Evolutionary conservation across 169 alveolate species (phyloP).

Genomic region (Cyclospora cayetanensis): DNA sequence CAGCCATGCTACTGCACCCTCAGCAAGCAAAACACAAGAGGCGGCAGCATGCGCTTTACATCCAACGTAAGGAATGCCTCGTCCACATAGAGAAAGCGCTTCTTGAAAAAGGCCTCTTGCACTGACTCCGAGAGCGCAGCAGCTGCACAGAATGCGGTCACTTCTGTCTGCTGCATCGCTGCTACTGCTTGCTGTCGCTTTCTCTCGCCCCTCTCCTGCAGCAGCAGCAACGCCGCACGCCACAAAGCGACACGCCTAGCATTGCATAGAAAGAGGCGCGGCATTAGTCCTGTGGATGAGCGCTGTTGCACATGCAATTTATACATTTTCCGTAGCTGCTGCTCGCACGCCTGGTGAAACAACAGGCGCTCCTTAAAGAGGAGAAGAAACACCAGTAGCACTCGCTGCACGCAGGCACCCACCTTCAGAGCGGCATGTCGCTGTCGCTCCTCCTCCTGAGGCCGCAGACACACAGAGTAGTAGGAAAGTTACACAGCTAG

Average conservation of each 20-base stretch:
- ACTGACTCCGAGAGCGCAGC: slow-evolving; percentile 13
- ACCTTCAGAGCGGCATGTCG: slow-evolving; percentile 8
- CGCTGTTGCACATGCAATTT: too few species aligned
- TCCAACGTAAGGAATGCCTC: slow-evolving; percentile 32
- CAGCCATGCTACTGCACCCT: neutral
- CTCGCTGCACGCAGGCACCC: neutral
- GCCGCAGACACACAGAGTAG: neutral
- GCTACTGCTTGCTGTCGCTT: slow-evolving; percentile 53
- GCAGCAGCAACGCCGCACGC: neutral
- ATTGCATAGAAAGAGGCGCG: too few species aligned
- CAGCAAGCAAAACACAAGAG: neutral
- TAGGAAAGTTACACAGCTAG: too few species aligned
- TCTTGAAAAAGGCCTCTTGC: slow-evolving; percentile 3
- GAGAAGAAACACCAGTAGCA: too few species aligned
- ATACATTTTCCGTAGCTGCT: too few species aligned
- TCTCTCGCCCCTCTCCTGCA: slow-evolving; percentile 49
- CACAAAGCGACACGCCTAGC: too few species aligned
- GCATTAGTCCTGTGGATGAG: too few species aligned
- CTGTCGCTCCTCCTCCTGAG: neutral
- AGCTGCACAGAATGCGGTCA: slow-evolving; percentile 22
- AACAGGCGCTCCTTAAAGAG: too few species aligned
- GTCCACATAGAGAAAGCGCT: slow-evolving; percentile 20
- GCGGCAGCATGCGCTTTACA: neutral
- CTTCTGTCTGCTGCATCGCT: slow-evolving; percentile 29
- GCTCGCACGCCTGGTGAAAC: too few species aligned